Evolutionary conservation across 1,284 basidiomycete genomes (phyloP).

Genomic region (Ustilago bromivora): DNA sequence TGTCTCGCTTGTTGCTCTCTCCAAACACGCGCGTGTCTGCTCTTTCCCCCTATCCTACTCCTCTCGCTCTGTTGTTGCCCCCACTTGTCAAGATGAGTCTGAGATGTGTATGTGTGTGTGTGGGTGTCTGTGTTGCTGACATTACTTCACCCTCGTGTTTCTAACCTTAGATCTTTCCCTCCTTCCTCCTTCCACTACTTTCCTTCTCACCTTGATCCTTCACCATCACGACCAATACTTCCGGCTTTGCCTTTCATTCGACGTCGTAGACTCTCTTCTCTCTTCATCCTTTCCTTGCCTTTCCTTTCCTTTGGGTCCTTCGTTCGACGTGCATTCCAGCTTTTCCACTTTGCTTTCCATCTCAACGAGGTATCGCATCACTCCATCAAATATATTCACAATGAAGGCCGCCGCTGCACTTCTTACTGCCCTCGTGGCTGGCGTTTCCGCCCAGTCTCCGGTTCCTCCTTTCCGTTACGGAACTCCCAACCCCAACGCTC

Average conservation of each 20-base stretch:
- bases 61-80: background rate
- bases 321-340: constrained; percentile 7
- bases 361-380: constrained; percentile 12
- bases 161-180: background rate
- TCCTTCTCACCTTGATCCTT: constrained; percentile 4
- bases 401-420: constrained; percentile 50
- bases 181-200: constrained; percentile 1
- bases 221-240: background rate
- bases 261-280: constrained; percentile 5
- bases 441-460: constrained; percentile 37
- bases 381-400: constrained; percentile 4
- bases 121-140: background rate
- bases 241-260: constrained; percentile 6
- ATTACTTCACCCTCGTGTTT: constrained; percentile 7
- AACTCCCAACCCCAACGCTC: constrained; percentile 51
- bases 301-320: constrained; percentile 6
- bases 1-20: background rate
- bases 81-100: background rate
- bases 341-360: constrained; percentile 1
- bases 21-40: constrained; percentile 4
- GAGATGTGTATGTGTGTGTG: too few species aligned
- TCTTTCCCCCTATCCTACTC: background rate
- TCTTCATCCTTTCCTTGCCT: constrained; percentile 15
- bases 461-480: constrained; percentile 60
- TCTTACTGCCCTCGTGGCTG: constrained; percentile 39